Base-by-base conservation (phyloP, 2,329 filamentous ascomycete species). In the Clathrospora elynae region DNA sequence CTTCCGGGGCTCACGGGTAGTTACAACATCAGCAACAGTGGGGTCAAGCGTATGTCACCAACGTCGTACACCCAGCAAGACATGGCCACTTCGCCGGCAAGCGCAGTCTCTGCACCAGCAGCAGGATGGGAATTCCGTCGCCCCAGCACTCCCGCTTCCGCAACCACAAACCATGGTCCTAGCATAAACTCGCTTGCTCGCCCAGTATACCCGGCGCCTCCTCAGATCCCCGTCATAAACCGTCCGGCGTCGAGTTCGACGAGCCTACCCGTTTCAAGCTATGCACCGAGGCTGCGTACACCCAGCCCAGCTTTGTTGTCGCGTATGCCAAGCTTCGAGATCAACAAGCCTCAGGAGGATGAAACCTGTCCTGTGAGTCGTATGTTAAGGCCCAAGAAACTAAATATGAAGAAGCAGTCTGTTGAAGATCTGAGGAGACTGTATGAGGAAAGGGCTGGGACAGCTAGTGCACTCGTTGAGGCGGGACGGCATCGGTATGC, bases 361-460 rank as follows among this genome's bases (percentile, higher is more conserved):
- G 25, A 43, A n/a, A 34, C 16, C 2, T 39, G 31, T 14, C 42
- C 60, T 11, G 39, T 43, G 3, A 40, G 18, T 24, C 53, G 54
- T 1, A 45, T 48, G 31, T 43, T 65, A 56, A 71, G 24, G 47
- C 64, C 38, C 3, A 53, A 50, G n/a, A 73, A 64, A 39, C 53
- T 76, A 22, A 71, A 73, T 28, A 29, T 75, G 28, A 71, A 71
- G 51, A 75, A 76, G 51, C 61, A 70, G 32, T 72, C 68, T 12
- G 75, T 78, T 4, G 75, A 77, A 31, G 73, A 78, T 57, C 49
- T 78, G 46, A 60, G 74, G 39, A 57, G 71, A 49, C 53, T 78
- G 38, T 78, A 77, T 46, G 75, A 78, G 53, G 75, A 77, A 53
- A 57, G 75, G 30, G 72, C 70, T 6, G 71, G 66, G 2, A 72